Evolutionary conservation across 176 grass and related monocot genomes (phyloP).

Genomic region (Saccharum officinarum): DNA sequence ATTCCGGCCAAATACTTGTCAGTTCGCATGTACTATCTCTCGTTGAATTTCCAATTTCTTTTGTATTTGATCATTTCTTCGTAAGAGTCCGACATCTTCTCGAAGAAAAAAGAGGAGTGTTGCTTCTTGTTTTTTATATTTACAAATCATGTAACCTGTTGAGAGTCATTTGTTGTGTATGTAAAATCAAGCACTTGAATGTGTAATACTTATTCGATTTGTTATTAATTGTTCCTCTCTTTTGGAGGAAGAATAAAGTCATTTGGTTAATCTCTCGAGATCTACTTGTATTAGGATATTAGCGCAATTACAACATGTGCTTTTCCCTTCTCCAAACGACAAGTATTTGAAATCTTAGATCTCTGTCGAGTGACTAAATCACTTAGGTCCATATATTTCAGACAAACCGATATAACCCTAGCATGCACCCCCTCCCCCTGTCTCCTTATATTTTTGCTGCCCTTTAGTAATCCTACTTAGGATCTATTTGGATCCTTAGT

Average conservation of each 20-base stretch:
- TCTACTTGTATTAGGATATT: neutral
- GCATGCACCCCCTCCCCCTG: neutral
- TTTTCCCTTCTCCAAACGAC: neutral
- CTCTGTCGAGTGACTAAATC: neutral
- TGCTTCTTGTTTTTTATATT: slow-evolving; percentile 7
- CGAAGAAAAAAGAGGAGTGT: neutral
- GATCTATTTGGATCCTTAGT: too few species aligned
- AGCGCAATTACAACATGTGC: neutral
- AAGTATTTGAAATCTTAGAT: neutral
- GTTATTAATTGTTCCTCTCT: neutral
- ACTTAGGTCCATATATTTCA: neutral
- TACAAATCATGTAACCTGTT: neutral
- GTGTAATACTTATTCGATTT: neutral
- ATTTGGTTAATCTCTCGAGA: neutral
- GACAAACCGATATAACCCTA: neutral
- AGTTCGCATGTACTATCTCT: neutral
- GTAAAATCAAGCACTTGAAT: slow-evolving; percentile 5
- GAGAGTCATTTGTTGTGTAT: neutral
- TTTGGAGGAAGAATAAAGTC: slow-evolving; percentile 13
- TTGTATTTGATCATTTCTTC: slow-evolving; percentile 16
- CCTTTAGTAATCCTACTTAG: neutral
- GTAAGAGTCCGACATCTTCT: neutral
- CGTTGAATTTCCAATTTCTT: neutral
- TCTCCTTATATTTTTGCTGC: neutral
- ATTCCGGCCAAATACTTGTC: neutral